Percentiles rank a stretch among this genome's conserved stretches.
These are phyloP conservation scores for Nannochloropsis granulata DNA, from an alignment of 108 stramenopile species.

Conservation along the genomic window DNA sequence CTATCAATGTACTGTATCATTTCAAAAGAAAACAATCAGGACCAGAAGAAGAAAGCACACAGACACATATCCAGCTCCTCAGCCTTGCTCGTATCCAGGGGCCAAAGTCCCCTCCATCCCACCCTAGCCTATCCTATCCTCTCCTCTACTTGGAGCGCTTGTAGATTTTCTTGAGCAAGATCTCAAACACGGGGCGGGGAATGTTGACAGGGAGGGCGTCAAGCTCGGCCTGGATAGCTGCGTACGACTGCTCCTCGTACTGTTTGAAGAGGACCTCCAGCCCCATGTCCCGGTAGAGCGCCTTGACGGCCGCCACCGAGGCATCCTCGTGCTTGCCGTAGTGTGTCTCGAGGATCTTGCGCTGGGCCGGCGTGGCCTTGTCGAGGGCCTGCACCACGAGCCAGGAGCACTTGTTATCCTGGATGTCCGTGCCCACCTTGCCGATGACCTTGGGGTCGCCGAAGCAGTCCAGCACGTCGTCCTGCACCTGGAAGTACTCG, in stretches of 20 bases:
- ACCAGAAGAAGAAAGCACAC: too few species aligned
- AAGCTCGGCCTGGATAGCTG: constrained; percentile 41
- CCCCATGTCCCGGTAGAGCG: constrained; percentile 61
- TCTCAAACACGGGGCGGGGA: constrained; percentile 58
- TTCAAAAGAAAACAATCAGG: too few species aligned
- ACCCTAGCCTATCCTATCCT: too few species aligned
- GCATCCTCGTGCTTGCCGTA: constrained; percentile 65
- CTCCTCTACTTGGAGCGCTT: constrained; percentile 70
- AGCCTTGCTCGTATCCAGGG: too few species aligned
- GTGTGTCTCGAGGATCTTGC: constrained; percentile 47
- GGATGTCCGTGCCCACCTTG: constrained; percentile 99
- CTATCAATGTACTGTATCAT: too few species aligned
- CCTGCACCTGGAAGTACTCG: constrained; percentile 98
- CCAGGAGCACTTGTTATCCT: constrained; percentile 99
- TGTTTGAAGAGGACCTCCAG: constrained; percentile 51
- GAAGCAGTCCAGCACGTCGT: constrained; percentile 96
- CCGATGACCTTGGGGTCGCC: constrained; percentile 80
- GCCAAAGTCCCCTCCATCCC: too few species aligned
- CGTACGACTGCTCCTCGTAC: constrained; percentile 68
- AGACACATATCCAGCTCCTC: too few species aligned
- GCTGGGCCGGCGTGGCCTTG: constrained; percentile 23
- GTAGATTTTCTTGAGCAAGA: constrained; percentile 80
- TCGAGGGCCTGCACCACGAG: constrained; percentile 68
- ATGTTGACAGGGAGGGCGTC: constrained; percentile 37
- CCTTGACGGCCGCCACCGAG: constrained; percentile 52